Evolutionary conservation across 169 alveolate species (phyloP), one percentile per base, ranked within the genome.

Genomic region (Hepatocystis sp.): DNA sequence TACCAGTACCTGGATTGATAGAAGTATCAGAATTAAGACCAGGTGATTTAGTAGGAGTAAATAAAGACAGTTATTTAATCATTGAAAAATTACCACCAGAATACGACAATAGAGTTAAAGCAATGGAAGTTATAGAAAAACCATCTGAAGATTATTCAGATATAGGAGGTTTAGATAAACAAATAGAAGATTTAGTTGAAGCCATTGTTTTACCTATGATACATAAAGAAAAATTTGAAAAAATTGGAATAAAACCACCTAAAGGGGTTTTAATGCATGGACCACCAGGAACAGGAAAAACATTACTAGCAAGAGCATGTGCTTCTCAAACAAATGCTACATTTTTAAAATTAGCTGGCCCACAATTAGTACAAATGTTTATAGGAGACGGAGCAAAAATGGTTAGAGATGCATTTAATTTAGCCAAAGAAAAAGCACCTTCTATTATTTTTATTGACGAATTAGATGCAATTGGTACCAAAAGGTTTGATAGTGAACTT

Each of bases 381-480:
- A 99, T 99, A 47, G 99, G 99, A 19, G 99, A 99, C 84, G 99
- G 99, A 5, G 99, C 99, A 15, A 97, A 98, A 90, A 96, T 98
- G 98, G 98, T 97, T 15, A 94, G 99, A 84, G 99, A 99, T 85
- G 99, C 99, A 11, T 99, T 99, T 84, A 97, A 94, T 21, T 90
- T 98, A 86, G 99, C 99, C 0, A 96, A 97, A 91, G 99, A 98
- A 93, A 98, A 99, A 90, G 98, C 99, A n/a, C 99, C 99, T 0
- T 95, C 99, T 8, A 99, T 99, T 71, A 98, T 99, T 64, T 99
- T 99, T 93, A 98, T 99, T 76, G 98, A 96, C 66, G 99, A 99
- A 93, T 90, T 99, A 60, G 99, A 99, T 91, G 99, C 99, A 39
- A 97, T 99, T 66, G 99, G 99, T 32, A 96, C 99, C n/a, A 96